Evolutionary conservation across 1,284 basidiomycete genomes (phyloP), one percentile per base, ranked within the genome.

Genomic region (Mycosarcoma maydis): DNA sequence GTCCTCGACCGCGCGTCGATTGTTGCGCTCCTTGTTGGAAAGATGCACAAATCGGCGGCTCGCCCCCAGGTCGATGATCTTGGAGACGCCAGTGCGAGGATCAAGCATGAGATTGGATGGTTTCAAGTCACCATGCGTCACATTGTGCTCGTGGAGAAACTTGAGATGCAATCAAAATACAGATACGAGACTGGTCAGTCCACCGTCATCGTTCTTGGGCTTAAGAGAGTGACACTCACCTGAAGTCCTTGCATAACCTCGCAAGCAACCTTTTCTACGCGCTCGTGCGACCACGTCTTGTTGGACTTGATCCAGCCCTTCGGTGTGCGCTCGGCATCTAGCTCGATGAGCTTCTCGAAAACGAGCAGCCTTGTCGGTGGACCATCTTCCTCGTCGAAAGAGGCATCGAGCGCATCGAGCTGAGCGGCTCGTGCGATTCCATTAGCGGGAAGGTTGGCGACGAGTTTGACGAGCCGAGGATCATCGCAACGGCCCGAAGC

Each of bases 41-140:
- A 77, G 51, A 16, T 62, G 41, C 2, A 77, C 71, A 26, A 75
- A 77, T 3, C 75, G 66, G 8, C 75, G 67, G 22, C 69, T 67
- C n/a, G 72, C 70, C 13, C 73, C 70, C 4, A 76, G 59, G 23
- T 76, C 72, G 46, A 75, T 73, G 64, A 75, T 57, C 50, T 74
- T 77, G 48, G 72, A 71, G 6, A 54, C 50, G 20, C 71, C 73
- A 1, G 71, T 73, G 38, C 64, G 61, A 10, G 75, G 62, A 39
- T 75, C 72, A 2, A 70, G 56, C 75, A 77, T 77, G 22, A 77
- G 47, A 42, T 77, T 77, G 32, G 73, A 71, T 3, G 75, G 75
- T 40, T 77, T 77, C 38, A 77, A 43, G 38, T 77, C 75, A 34
- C 73, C 71, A 53, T 77, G 75, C 32, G 69, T 75, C 23, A 77